Evolutionary conservation across 2,329 filamentous ascomycete species (phyloP).

Genomic region (Fusarium veterinarium): DNA sequence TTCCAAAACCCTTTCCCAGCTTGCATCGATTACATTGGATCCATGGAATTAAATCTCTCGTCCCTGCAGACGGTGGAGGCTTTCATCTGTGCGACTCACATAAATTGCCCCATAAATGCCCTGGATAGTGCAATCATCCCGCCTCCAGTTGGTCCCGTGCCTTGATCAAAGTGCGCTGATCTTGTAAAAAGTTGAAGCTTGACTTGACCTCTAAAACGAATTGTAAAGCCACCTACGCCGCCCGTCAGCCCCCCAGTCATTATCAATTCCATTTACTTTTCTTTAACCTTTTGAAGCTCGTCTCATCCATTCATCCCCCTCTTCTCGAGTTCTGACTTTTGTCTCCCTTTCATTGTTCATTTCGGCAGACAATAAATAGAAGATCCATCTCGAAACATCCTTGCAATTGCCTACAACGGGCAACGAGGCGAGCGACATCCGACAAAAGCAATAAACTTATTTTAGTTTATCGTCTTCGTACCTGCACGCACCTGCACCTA

Average conservation of each 20-base stretch:
- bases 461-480: neutral
- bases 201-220: neutral
- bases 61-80: constrained; percentile 23
- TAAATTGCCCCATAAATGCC: constrained; percentile 35
- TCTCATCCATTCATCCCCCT: neutral
- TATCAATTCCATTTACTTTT: constrained; percentile 13
- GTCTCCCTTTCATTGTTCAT: constrained; percentile 23
- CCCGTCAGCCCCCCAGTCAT: constrained; percentile 23
- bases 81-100: constrained; percentile 29
- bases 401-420: constrained; percentile 18
- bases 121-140: constrained; percentile 35
- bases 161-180: constrained; percentile 41
- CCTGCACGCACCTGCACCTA: constrained; percentile 4
- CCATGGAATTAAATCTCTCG: constrained; percentile 41
- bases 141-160: constrained; percentile 37
- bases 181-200: constrained; percentile 23
- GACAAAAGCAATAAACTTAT: constrained; percentile 29
- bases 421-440: constrained; percentile 25
- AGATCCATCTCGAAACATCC: constrained; percentile 17
- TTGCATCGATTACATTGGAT: neutral
- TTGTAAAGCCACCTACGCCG: constrained; percentile 37
- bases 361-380: constrained; percentile 32
- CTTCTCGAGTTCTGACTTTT: constrained; percentile 14
- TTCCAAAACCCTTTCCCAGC: constrained; percentile 4
- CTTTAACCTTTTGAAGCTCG: neutral